Base-by-base conservation (phyloP, 768 basidiomycete species). In the Erythrobasidium yunnanense region DNA sequence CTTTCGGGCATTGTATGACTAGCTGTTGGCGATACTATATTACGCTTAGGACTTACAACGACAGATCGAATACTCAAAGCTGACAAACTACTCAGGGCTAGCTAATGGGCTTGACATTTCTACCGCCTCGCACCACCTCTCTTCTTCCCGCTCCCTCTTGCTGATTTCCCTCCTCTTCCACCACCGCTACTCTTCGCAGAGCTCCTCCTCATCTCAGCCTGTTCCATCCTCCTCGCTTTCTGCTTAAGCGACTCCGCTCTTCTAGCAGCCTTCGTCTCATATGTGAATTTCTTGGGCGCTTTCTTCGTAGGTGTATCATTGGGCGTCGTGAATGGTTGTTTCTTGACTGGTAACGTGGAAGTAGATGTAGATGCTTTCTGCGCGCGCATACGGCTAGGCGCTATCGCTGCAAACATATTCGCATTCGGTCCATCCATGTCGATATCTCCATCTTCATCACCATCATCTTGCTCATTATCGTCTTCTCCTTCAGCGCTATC, bases 251-350 rank as follows among this genome's bases (percentile, higher is more conserved):
- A 20, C 25, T 6, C 47, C 7, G 27, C 4, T 13, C 35, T 13
- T 30, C 60, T 49, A 30, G 60, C 60, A 23, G 45, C 47, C 27
- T 63, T 63, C 32, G 60, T 63, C 38, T 63, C 60, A 25, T 63
- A 63, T 8, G 60, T 63, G 35, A 63, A 63, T n/a, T 23, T 25
- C 33, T 63, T 63, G 13, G 60, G 22, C 4, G 4, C 5, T 33
- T 4, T 23, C 47, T 63, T 63, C 38, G 32, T 49, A 18, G 60
- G 60, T 23, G 60, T 30, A 20, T 51, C 47, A 51, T 63, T 51
- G 23, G 42, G 47, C 18, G 47, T 51, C 7, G 35, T 29, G 25
- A 63, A 51, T n/a, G 35, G 45, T 20, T 58, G 27, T 22, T 42
- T 45, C 45, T 46, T n/a, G 42, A 42, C 23, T 58, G 23, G 34